Percentiles rank a stretch among this genome's conserved stretches.
Evolutionary conservation across 306 rosid genomes (phyloP).

Genomic region (Rosa rugosa): DNA sequence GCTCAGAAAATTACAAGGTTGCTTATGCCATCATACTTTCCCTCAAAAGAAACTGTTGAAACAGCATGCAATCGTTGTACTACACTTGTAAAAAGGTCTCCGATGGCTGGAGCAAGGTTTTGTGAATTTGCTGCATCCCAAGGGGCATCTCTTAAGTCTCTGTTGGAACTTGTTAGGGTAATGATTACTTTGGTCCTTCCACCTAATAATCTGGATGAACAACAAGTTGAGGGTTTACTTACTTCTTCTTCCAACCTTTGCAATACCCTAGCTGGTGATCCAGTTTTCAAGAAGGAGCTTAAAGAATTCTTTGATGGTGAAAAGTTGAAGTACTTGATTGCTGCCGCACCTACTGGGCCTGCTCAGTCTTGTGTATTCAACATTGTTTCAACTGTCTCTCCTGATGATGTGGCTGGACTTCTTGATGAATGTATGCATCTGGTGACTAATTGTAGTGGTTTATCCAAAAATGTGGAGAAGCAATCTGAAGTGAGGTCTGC

Average conservation of each 20-base stretch:
- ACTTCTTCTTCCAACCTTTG: conserved; percentile 62
- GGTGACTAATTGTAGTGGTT: conserved; percentile 71
- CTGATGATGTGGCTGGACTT: conserved; percentile 55
- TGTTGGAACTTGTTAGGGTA: conserved; percentile 63
- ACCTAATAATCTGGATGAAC: conserved; percentile 43
- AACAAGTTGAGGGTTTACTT: conserved; percentile 73
- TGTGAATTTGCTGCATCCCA: conserved; percentile 61
- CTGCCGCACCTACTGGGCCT: conserved; percentile 49
- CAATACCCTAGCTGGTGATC: conserved; percentile 49
- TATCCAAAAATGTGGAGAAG: conserved; percentile 57
- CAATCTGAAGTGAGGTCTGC: conserved; percentile 87
- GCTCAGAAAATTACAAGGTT: conserved; percentile 78
- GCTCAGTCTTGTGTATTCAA: conserved; percentile 72
- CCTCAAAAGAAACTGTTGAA: conserved; percentile 57
- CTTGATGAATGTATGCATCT: conserved; percentile 59
- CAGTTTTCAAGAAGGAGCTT: conserved; percentile 44
- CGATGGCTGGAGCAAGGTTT: conserved; percentile 87
- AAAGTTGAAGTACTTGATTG: conserved; percentile 56
- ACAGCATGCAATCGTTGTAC: conserved; percentile 91
- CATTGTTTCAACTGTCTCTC: conserved; percentile 61
- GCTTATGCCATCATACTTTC: conserved; percentile 86
- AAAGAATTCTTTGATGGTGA: conserved; percentile 61
- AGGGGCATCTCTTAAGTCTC: conserved; percentile 69
- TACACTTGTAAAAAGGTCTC: conserved; percentile 78
- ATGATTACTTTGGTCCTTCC: conserved; percentile 57